phyloP scores from a whole-genome alignment of 208 protist genomes.

The Lotmaria passim region DNA sequence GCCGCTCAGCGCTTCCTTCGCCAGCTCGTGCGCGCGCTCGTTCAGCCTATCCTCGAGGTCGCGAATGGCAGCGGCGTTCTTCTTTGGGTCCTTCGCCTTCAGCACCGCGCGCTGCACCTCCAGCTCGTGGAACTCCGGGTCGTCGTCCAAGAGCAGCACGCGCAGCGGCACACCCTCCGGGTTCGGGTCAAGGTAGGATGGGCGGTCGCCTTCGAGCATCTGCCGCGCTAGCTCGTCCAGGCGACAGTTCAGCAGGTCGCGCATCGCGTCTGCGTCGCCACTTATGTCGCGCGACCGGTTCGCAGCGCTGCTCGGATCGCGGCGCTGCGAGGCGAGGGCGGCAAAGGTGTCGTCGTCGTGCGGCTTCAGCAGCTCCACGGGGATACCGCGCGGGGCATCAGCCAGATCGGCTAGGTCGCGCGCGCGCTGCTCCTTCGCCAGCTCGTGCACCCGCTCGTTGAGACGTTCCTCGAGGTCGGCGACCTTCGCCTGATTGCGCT shows the following conservation, averaged over 20 bases:
- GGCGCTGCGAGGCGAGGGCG: conserved; percentile 49
- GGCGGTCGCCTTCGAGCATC: conserved; percentile 55
- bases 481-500: conserved; percentile 63
- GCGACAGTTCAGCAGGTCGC: conserved; percentile 55
- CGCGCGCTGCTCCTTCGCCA: conserved; percentile 65
- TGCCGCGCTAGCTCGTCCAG: conserved; percentile 67
- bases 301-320: conserved; percentile 15
- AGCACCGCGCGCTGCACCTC: conserved; percentile 72
- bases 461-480: conserved; percentile 71
- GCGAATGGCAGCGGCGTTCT: conserved; percentile 55
- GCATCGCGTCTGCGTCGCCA: conserved; percentile 21
- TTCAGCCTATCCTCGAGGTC: conserved; percentile 68
- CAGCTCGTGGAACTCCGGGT: conserved; percentile 71
- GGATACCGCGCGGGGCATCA: conserved; percentile 58
- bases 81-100: conserved; percentile 51
- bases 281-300: conserved; percentile 41
- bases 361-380: conserved; percentile 58
- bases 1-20: conserved; percentile 51
- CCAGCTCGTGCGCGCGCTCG: conserved; percentile 70
- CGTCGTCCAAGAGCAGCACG: conserved; percentile 65
- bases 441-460: conserved; percentile 76
- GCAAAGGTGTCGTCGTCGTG: conserved; percentile 69
- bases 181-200: conserved; percentile 61
- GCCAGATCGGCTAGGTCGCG: conserved; percentile 59
- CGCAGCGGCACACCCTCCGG: conserved; percentile 72